Base-by-base conservation (phyloP, 2,329 filamentous ascomycete genomes). In the Emericellopsis cladophorae region DNA sequence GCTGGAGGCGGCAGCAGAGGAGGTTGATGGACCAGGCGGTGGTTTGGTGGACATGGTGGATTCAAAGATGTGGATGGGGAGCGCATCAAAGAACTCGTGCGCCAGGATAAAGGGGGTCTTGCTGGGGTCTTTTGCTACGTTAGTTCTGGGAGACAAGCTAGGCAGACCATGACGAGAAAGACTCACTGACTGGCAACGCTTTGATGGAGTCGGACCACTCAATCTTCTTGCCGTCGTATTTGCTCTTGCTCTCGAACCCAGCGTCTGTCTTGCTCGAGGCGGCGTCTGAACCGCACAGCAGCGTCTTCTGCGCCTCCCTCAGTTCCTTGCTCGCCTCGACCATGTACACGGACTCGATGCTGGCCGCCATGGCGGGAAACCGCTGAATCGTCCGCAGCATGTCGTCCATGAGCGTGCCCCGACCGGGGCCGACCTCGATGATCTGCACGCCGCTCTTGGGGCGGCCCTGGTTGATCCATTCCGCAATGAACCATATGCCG, bases 1-100 rank as follows among this genome's bases (percentile, higher is more conserved):
- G 29, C 29, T 24, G 7, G 36, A 22, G 10, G 40, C 40, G 52
- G 49, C 61, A 57, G 54, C 40, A 43, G 69, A 54, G 31, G 65
- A 57, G 12, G 64, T 58, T 47, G 65, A 65, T 36, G 71, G 58
- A 11, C 37, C 42, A 10, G 40, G 43, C 33, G 36, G 45, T 34
- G 42, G 45, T 56, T 29, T 39, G 40, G 44, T 26, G 42, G 67
- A 58, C 6, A 61, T 56, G 39, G 90, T 72, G 12, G 85, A 82
- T 59, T 96, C 83, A 58, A 98, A 98, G 45, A 86, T 81, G 59
- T 98, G 89, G 50, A 98, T 95, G 29, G 92, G 92, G 1, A 98
- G 79, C 3, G 92, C 92, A 51, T 98, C 92, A 64, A 98, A 98
- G 69, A 98, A 96, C 58, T 98, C 92, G 58, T 98, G 92, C 5